These are phyloP conservation scores for Hemisphaericaspora subhashii DNA, from an alignment of 1,139 yeast genomes.

Conservation along the genomic window DNA sequence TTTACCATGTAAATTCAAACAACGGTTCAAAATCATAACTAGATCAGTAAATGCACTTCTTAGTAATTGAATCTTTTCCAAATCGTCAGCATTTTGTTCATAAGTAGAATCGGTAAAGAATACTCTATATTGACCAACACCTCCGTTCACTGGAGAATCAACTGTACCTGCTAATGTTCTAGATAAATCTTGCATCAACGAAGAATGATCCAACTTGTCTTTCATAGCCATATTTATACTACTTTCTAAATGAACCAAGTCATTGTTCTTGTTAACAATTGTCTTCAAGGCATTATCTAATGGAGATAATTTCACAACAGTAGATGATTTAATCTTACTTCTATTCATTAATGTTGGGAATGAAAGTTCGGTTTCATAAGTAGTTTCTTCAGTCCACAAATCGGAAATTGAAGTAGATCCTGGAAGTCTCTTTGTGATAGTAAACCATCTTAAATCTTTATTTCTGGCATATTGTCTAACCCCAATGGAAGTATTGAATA, in stretches of 20 bases:
- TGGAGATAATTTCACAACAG: slow-evolving; percentile 73
- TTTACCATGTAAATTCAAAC: slow-evolving; percentile 68
- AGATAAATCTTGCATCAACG: slow-evolving; percentile 66
- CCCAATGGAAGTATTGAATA: slow-evolving; percentile 53
- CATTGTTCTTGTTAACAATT: slow-evolving; percentile 67
- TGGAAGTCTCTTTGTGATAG: slow-evolving; percentile 69
- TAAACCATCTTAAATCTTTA: slow-evolving; percentile 69
- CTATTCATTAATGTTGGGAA: slow-evolving; percentile 91
- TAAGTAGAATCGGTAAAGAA: slow-evolving; percentile 54
- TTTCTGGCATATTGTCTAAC: slow-evolving; percentile 71
- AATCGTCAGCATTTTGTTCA: slow-evolving; percentile 41
- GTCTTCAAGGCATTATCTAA: slow-evolving; percentile 78
- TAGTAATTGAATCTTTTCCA: slow-evolving; percentile 49
- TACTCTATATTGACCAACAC: slow-evolving; percentile 78
- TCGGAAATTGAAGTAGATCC: slow-evolving; percentile 74
- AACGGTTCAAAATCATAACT: slow-evolving; percentile 62
- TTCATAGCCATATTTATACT: slow-evolving; percentile 56
- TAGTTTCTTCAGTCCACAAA: slow-evolving; percentile 86
- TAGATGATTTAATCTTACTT: slow-evolving; percentile 61
- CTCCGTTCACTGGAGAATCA: slow-evolving; percentile 92
- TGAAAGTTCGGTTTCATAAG: slow-evolving; percentile 70
- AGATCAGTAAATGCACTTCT: slow-evolving; percentile 69
- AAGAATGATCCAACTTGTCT: slow-evolving; percentile 50
- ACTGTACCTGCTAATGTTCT: slow-evolving; percentile 84
- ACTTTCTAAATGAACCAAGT: slow-evolving; percentile 67